phyloP scores from a whole-genome alignment of 768 basidiomycete genomes.

The Boletus vinaceobasis region DNA sequence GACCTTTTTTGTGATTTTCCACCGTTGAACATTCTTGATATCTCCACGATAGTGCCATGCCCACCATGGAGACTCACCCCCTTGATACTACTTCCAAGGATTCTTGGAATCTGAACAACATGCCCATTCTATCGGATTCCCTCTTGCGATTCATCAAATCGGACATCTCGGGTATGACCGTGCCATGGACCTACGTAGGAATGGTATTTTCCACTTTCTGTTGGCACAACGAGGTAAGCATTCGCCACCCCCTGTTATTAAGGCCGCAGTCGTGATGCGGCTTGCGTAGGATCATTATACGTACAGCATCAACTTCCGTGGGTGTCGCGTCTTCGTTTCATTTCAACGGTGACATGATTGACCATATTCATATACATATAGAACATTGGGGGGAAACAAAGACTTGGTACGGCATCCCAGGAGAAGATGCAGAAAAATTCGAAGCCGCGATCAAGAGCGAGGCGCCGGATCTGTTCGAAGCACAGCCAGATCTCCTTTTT shows the following conservation, averaged over 20 bases:
- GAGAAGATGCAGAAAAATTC: conserved; percentile 92
- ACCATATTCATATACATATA: conserved; percentile 40
- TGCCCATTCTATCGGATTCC: conserved; percentile 89
- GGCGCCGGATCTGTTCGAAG: conserved; percentile 96
- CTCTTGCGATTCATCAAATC: conserved; percentile 96
- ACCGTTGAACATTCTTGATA: conserved; percentile 26
- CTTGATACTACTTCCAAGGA: conserved; percentile 83
- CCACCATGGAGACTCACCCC: conserved; percentile 92
- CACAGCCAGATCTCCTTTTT: conserved; percentile 94
- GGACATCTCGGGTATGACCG: conserved; percentile 99
- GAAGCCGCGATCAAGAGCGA: conserved; percentile 93
- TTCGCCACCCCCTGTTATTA: conserved; percentile 14
- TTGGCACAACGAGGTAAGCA: conserved; percentile 94
- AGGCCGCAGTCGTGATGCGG: conserved; percentile 21
- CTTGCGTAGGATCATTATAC: conserved; percentile 87
- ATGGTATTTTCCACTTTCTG: conserved; percentile 99
- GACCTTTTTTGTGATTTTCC: conserved; percentile 16
- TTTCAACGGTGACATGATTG: conserved; percentile 24
- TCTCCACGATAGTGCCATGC: conserved; percentile 70
- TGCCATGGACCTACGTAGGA: conserved; percentile 98
- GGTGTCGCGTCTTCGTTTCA: conserved; percentile 30
- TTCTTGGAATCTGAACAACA: conserved; percentile 97
- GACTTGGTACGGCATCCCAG: conserved; percentile 99
- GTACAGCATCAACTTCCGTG: conserved; percentile 92
- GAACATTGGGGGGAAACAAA: conserved; percentile 99